These are phyloP conservation scores for Pichia sp. DNA, from an alignment of 1,139 yeast species.

Conservation along the genomic window DNA sequence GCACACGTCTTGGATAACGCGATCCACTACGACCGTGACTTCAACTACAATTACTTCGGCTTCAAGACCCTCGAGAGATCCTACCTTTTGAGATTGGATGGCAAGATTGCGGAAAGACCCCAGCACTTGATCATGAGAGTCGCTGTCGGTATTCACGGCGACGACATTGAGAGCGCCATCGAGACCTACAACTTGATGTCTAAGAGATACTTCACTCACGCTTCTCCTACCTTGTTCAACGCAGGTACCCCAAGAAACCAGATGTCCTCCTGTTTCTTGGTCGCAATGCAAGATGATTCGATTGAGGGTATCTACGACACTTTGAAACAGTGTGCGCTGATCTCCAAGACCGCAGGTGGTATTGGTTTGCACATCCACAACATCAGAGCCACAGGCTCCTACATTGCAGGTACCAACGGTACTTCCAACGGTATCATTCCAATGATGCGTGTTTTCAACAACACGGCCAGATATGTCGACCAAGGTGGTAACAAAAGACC, in stretches of 20 bases:
- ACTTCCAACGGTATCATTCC: conserved; percentile 55
- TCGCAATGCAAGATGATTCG: conserved; percentile 57
- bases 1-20: conserved; percentile 51
- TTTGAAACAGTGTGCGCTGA: conserved; percentile 50
- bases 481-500: conserved; percentile 64
- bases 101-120: conserved; percentile 44
- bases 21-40: conserved; percentile 54
- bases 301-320: conserved; percentile 57
- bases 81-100: conserved; percentile 40
- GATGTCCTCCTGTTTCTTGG: conserved; percentile 52
- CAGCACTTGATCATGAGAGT: conserved; percentile 50
- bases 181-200: conserved; percentile 54
- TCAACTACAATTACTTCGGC: conserved; percentile 53
- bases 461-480: conserved; percentile 58
- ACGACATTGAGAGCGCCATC: conserved; percentile 37
- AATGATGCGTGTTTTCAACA: conserved; percentile 55
- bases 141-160: conserved; percentile 48
- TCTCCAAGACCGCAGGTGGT: conserved; percentile 58
- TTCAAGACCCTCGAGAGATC: conserved; percentile 50
- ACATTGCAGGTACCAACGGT: conserved; percentile 52
- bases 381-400: conserved; percentile 47
- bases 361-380: conserved; percentile 55
- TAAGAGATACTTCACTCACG: conserved; percentile 47
- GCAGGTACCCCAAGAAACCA: conserved; percentile 48
- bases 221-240: conserved; percentile 53